A percentile compares a stretch with the other conserved stretches of the same genome.
Conservation (phyloP, 2,329 filamentous ascomycete species). For the Sporothrix luriei region DNA sequence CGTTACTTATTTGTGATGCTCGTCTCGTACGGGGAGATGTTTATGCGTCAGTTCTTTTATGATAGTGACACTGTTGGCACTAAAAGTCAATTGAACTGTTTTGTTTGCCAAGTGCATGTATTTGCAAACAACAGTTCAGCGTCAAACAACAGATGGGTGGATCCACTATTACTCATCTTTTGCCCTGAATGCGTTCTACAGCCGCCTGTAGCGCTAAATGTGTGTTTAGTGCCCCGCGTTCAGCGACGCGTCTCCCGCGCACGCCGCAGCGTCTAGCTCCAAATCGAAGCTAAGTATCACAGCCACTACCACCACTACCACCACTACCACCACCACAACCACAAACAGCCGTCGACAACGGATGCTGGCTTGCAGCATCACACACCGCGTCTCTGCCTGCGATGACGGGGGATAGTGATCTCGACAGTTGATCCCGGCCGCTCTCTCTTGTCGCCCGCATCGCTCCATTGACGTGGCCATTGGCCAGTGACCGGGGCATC, state of each 20-base stretch:
- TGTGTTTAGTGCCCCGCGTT: constrained; percentile 8
- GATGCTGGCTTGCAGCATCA: background rate
- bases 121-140: no score
- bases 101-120: no score
- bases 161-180: no score
- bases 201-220: background rate
- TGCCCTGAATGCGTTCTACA: no score
- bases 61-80: no score
- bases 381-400: background rate
- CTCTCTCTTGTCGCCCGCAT: background rate
- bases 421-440: background rate
- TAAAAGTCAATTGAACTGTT: no score
- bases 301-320: no score
- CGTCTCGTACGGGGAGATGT: no score
- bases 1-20: background rate
- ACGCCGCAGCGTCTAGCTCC: background rate
- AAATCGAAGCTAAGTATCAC: constrained; percentile 6
- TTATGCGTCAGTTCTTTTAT: no score
- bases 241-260: constrained; percentile 11
- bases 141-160: no score
- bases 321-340: no score
- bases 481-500: background rate
- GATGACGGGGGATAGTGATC: background rate
- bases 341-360: background rate
- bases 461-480: background rate